Conservation (phyloP, 2,329 filamentous ascomycete genomes). For the Stachybotrys chartarum region DNA sequence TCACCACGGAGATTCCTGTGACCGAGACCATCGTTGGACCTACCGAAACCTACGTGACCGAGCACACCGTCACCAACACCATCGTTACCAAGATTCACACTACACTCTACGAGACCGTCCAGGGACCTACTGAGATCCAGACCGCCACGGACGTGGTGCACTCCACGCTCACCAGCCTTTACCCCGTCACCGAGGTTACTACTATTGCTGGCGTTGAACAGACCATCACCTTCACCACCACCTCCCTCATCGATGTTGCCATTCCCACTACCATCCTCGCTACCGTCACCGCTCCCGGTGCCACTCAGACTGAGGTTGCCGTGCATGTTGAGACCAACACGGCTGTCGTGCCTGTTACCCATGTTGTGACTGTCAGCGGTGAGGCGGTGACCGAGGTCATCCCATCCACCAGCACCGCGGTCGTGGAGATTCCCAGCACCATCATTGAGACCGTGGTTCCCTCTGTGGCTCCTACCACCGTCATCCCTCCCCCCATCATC, state of each 20-base stretch:
- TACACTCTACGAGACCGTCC: slow-evolving; percentile 27
- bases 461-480: slow-evolving; percentile 7
- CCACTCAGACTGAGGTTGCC: slow-evolving; percentile 23
- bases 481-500: slow-evolving; percentile 4
- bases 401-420: slow-evolving; percentile 19
- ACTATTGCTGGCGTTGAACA: slow-evolving; percentile 17
- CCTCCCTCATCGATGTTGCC: slow-evolving; percentile 17
- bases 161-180: slow-evolving; percentile 33
- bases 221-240: slow-evolving; percentile 18
- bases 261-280: slow-evolving; percentile 23
- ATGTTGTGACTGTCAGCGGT: slow-evolving; percentile 14
- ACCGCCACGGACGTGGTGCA: slow-evolving; percentile 24
- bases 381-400: slow-evolving; percentile 18
- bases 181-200: slow-evolving; percentile 32
- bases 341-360: slow-evolving; percentile 35
- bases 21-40: slow-evolving; percentile 27
- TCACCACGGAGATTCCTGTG: slow-evolving; percentile 28
- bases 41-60: slow-evolving; percentile 21
- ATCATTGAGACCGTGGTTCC: slow-evolving; percentile 12
- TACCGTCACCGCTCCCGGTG: slow-evolving; percentile 28
- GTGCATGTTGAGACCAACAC: slow-evolving; percentile 35
- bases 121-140: slow-evolving; percentile 25
- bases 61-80: slow-evolving; percentile 15
- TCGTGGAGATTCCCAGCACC: slow-evolving; percentile 16
- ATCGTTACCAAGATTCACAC: slow-evolving; percentile 27